Evolutionary conservation across 805 yeast species (phyloP), one percentile per base, ranked within the genome.

Genomic region (Sugiyamaella lignohabitans): DNA sequence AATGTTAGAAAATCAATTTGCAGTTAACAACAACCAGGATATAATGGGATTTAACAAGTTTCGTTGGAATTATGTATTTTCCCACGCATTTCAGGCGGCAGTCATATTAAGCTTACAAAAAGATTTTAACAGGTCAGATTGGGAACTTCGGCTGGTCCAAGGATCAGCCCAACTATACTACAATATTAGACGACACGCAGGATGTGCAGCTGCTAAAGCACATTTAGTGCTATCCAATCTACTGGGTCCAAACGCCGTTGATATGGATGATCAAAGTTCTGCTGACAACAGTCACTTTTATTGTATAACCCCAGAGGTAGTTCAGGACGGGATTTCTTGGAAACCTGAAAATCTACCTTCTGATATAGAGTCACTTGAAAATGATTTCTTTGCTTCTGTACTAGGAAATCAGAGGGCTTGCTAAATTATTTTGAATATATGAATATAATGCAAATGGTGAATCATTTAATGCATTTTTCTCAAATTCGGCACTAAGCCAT

Each of bases 381-480:
- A 36, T 16, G 49, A 46, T 29, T 46, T 46, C 19, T 46, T 46
- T 37, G 42, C 45, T 16, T 37, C 40, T 27, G 42, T 46, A 8
- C 1, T 71, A 76, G 41, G 53, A 74, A 1, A 72, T 72, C 10
- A 22, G 14, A 27, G 32, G 14, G 8, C 32, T 8, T 27, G 32
- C 32, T 27, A 27, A 27, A n/a, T n/a, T n/a, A n/a, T n/a, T n/a
- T n/a, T n/a, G n/a, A n/a, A n/a, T n/a, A n/a, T n/a, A n/a, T n/a
- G n/a, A n/a, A n/a, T n/a, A n/a, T n/a, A n/a, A n/a, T n/a, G n/a
- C n/a, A n/a, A n/a, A n/a, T n/a, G n/a, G n/a, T n/a, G n/a, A n/a
- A n/a, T n/a, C n/a, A n/a, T n/a, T n/a, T n/a, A n/a, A n/a, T n/a
- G n/a, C n/a, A n/a, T n/a, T n/a, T n/a, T n/a, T n/a, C n/a, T n/a